These are phyloP conservation scores for Candida silvatica DNA, from an alignment of 805 yeast species.

Conservation along the genomic window DNA sequence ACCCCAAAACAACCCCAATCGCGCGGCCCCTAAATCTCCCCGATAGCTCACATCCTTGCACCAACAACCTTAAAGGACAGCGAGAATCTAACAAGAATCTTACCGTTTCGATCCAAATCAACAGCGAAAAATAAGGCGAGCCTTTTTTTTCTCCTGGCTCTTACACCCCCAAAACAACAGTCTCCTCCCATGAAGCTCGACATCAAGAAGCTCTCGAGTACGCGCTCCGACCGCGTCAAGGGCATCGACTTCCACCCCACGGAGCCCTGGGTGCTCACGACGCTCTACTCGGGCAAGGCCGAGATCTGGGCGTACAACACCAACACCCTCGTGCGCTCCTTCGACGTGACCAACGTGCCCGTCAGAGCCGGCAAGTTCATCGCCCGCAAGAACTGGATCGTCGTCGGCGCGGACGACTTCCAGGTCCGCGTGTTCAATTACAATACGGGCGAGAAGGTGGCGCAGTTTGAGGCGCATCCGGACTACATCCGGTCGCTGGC, in stretches of 20 bases:
- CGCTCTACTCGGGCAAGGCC: constrained; percentile 82
- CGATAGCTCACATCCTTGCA: too few relatives aligned
- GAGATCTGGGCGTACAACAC: constrained; percentile 96
- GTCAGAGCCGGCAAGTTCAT: constrained; percentile 92
- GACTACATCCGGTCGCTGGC: constrained; percentile 92
- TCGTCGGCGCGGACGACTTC: constrained; percentile 94
- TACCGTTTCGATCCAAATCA: too few relatives aligned
- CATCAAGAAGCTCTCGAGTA: constrained; percentile 66
- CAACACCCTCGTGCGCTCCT: constrained; percentile 69
- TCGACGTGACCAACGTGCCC: constrained; percentile 94
- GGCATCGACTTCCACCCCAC: constrained; percentile 97
- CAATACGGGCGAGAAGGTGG: constrained; percentile 89
- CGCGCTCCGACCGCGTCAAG: constrained; percentile 94
- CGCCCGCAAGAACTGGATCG: constrained; percentile 95
- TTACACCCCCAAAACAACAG: background rate
- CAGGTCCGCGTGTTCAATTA: constrained; percentile 89
- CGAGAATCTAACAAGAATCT: too few relatives aligned
- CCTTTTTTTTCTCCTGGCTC: too few relatives aligned
- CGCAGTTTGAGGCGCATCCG: constrained; percentile 97
- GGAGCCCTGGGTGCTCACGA: constrained; percentile 93
- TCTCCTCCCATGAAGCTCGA: background rate
- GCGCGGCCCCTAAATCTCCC: too few relatives aligned
- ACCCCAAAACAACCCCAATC: too few relatives aligned
- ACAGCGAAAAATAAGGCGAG: too few relatives aligned
- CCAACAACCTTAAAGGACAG: too few relatives aligned